Evolutionary conservation across 164 flowering plant genomes (phyloP).

Genomic region (Akebia trifoliata): DNA sequence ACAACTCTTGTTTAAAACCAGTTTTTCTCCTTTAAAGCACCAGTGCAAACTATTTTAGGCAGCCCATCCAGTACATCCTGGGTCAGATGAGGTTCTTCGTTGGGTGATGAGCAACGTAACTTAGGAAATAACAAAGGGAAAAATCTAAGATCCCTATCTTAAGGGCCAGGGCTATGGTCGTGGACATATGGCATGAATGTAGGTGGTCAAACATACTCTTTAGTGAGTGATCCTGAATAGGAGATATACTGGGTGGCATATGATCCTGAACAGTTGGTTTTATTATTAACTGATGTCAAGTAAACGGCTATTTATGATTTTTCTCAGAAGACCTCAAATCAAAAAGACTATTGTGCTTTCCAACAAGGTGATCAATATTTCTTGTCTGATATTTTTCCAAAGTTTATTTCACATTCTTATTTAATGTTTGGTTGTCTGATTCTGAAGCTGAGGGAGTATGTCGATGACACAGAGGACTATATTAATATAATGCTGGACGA

Average conservation of each 20-base stretch:
- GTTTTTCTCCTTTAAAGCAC: too few species aligned
- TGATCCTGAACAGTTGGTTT: not conserved
- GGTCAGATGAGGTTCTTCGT: not conserved
- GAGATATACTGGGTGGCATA: not conserved
- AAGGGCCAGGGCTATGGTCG: too few species aligned
- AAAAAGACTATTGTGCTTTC: not conserved
- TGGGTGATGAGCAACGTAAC: not conserved
- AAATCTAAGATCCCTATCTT: too few species aligned
- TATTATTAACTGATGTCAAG: not conserved
- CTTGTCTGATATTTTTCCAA: not conserved
- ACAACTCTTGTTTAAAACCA: too few species aligned
- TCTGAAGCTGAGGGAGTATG: conserved; percentile 82
- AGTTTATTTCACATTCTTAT: not conserved
- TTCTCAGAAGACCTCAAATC: not conserved
- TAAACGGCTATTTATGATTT: not conserved
- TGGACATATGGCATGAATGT: too few species aligned
- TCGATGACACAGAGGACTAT: conserved; percentile 96
- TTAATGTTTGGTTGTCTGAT: conserved; percentile 8
- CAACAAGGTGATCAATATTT: not conserved
- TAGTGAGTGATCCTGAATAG: not conserved
- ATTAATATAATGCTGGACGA: conserved; percentile 98
- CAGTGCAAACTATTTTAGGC: not conserved
- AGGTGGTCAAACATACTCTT: too few species aligned
- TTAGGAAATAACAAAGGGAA: too few species aligned
- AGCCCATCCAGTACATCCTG: too few species aligned